Conservation (phyloP, 345 rosid species). For the Hibiscus tridactylites region DNA sequence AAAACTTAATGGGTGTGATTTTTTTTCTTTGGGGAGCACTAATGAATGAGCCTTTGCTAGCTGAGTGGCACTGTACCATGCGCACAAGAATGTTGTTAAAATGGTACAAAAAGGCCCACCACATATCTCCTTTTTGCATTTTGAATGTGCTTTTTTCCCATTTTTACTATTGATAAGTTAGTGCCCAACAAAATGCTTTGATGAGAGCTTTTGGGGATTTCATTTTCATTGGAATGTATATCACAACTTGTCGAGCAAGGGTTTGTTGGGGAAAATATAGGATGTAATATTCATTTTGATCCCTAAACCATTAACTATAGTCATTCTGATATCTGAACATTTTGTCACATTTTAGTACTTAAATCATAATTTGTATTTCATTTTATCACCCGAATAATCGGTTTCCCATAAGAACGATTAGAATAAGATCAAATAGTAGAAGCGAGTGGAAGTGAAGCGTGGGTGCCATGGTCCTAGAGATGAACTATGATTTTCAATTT, state of each 20-base stretch:
- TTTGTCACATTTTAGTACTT: no score
- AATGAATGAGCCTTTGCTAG: conserved; percentile 11
- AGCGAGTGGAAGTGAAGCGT: background rate
- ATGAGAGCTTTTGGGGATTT: conserved; percentile 1
- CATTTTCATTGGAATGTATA: conserved; percentile 14
- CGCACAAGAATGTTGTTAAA: conserved; percentile 34
- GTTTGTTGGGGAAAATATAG: background rate
- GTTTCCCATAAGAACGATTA: no score
- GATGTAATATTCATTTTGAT: background rate
- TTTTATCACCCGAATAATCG: no score
- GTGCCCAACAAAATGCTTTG: background rate
- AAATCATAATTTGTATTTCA: no score
- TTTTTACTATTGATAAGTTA: background rate
- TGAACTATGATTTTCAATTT: no score
- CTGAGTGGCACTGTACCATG: conserved; percentile 87
- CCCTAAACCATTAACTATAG: no score
- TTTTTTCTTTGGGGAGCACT: conserved; percentile 14
- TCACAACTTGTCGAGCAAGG: conserved; percentile 2
- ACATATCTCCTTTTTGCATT: background rate
- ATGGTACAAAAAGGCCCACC: conserved; percentile 34
- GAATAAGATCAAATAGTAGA: background rate
- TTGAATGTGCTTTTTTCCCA: conserved; percentile 8
- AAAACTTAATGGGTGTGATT: background rate
- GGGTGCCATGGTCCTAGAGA: background rate
- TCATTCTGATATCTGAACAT: no score